Evolutionary conservation across 768 basidiomycete species (phyloP).

Genomic region (Roridomyces roridus): DNA sequence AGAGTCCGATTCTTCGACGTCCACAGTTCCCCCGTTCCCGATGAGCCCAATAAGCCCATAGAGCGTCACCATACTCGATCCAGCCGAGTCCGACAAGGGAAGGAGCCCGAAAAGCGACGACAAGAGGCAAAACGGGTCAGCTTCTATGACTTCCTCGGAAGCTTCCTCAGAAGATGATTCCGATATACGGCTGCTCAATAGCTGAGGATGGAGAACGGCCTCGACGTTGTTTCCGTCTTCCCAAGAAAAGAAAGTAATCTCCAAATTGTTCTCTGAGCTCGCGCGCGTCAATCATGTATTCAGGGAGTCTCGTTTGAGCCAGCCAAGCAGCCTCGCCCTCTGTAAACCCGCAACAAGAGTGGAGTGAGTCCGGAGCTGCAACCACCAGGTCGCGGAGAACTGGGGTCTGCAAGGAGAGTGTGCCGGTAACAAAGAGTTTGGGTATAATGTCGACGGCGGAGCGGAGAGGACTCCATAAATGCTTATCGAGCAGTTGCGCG

Average conservation of each 20-base stretch:
- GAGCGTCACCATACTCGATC: background rate
- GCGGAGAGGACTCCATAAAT: background rate
- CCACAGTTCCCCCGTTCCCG: background rate
- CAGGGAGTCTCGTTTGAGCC: background rate
- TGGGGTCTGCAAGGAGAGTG: background rate
- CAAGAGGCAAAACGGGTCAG: background rate
- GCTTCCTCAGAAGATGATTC: background rate
- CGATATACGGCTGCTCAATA: background rate
- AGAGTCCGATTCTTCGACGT: background rate
- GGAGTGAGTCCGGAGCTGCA: background rate
- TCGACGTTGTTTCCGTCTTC: too few species aligned
- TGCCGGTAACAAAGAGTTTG: constrained; percentile 5
- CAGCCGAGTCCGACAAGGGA: background rate
- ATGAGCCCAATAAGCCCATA: constrained; percentile 11
- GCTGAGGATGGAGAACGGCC: constrained; percentile 10
- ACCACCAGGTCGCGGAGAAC: background rate
- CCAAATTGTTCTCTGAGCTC: constrained; percentile 9
- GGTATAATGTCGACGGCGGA: background rate
- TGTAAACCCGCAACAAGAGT: constrained; percentile 12
- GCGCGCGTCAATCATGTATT: background rate
- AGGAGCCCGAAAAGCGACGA: background rate
- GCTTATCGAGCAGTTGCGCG: background rate
- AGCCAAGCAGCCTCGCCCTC: constrained; percentile 6
- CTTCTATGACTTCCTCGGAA: too few species aligned
- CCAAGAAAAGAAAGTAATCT: background rate